Evolutionary conservation across 2,329 filamentous ascomycete genomes (phyloP).

Genomic region (Pyrenochaeta sp.): DNA sequence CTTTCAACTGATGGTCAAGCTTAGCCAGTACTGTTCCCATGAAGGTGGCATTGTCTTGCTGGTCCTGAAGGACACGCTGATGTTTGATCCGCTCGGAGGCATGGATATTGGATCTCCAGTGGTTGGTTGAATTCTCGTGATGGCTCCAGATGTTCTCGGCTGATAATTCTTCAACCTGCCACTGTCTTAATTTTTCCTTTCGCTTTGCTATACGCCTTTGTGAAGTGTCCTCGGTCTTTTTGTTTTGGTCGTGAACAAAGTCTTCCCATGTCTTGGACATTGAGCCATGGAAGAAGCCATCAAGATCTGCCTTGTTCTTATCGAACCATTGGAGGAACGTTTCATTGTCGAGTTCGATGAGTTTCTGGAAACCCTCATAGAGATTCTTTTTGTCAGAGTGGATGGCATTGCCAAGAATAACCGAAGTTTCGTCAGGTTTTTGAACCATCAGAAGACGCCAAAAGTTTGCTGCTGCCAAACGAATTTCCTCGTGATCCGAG

Average conservation of each 20-base stretch:
- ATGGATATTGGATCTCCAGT: conserved; percentile 97
- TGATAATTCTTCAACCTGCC: conserved; percentile 73
- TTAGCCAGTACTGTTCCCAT: conserved; percentile 77
- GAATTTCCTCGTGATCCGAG: conserved; percentile 70
- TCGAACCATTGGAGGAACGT: conserved; percentile 90
- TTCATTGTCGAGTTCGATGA: conserved; percentile 88
- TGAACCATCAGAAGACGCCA: conserved; percentile 94
- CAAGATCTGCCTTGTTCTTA: conserved; percentile 77
- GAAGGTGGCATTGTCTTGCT: conserved; percentile 86
- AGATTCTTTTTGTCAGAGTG: conserved; percentile 74
- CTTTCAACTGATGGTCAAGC: conserved; percentile 78
- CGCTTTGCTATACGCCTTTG: conserved; percentile 74
- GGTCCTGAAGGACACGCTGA: conserved; percentile 87
- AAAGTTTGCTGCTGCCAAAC: conserved; percentile 79
- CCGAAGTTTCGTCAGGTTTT: conserved; percentile 81
- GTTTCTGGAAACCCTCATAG: conserved; percentile 77
- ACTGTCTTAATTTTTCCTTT: conserved; percentile 81
- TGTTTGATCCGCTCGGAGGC: conserved; percentile 91
- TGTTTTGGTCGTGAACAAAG: conserved; percentile 84
- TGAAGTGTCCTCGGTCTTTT: conserved; percentile 77
- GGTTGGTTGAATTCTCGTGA: conserved; percentile 86
- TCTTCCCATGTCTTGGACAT: conserved; percentile 87
- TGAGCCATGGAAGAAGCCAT: conserved; percentile 80
- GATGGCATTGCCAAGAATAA: conserved; percentile 75
- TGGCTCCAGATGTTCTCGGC: conserved; percentile 76